Evolutionary conservation across 116 monocot species (phyloP), one percentile per base, ranked within the genome.

Genomic region (Trichopus zeylanicus): DNA sequence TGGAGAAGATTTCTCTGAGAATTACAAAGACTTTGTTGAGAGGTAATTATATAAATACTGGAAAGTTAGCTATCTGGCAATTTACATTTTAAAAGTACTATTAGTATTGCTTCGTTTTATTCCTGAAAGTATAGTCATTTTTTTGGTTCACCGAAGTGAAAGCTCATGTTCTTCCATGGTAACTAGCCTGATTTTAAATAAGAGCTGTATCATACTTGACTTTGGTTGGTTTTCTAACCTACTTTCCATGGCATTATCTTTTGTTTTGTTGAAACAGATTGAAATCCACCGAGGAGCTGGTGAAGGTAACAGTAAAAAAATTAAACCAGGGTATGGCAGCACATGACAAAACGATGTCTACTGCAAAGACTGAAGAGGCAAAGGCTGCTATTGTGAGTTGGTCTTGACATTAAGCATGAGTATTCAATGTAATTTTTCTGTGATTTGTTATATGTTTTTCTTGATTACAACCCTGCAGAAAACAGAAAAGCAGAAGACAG

Each of bases 1-100:
- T 46, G 97, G 97, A 53, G 97, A 97, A 73, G 97, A 97, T 69
- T 97, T 97, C 56, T 91, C 91, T 59, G 87, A 87, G 32, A 77
- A 84, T 56, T 82, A 85, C 63, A 87, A 84, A 58, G 97, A 97
- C 64, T 97, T 97, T 51, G 85, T 79, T 16, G 97, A 87, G 65
- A 87, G 97, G 97, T 91, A 79, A 49, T 26, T 60, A n/a, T n/a
- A n/a, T n/a, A n/a, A n/a, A n/a, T n/a, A n/a, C n/a, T n/a, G n/a
- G n/a, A n/a, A n/a, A n/a, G n/a, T n/a, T n/a, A n/a, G n/a, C n/a
- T 42, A 18, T 42, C 42, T 42, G 42, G 8, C 32, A 5, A 33
- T 33, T 33, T 33, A 33, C 8, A n/a, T n/a, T n/a, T n/a, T n/a
- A n/a, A n/a, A n/a, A n/a, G n/a, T n/a, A n/a, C n/a, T n/a, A n/a